A percentile compares a stretch with the other conserved stretches of the same genome.
Evolutionary conservation across 1,284 basidiomycete genomes (phyloP).

Genomic region (Malassezia caprae): DNA sequence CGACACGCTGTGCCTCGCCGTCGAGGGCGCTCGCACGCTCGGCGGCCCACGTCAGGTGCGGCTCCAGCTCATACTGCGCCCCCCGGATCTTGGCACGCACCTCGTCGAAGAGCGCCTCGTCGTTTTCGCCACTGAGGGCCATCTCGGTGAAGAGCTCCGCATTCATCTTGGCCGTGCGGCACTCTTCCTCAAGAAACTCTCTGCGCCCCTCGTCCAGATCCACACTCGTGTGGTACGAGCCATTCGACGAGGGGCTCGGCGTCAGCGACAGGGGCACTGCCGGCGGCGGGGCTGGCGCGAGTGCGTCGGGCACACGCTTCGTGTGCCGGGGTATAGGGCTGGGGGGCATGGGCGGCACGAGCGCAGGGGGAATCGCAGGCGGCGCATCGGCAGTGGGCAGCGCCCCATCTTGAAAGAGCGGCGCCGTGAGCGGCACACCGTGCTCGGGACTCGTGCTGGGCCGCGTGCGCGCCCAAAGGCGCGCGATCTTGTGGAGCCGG

Average conservation of each 20-base stretch:
- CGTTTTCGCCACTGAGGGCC: neutral
- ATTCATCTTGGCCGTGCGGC: slow-evolving; percentile 6
- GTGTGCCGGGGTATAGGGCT: neutral
- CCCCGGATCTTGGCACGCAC: neutral
- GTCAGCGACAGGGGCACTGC: neutral
- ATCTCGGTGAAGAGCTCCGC: slow-evolving; percentile 5
- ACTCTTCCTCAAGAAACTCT: neutral
- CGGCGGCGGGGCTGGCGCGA: neutral
- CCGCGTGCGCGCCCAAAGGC: slow-evolving; percentile 11
- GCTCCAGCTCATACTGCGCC: neutral
- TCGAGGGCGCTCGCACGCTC: neutral
- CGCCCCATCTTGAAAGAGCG: slow-evolving; percentile 4
- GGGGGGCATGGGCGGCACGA: neutral
- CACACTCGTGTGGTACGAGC: neutral
- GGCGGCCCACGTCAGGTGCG: slow-evolving; percentile 3
- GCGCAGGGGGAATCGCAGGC: neutral
- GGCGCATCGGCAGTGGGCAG: neutral
- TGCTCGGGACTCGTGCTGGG: neutral
- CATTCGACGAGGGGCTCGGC: neutral
- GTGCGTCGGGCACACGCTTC: neutral
- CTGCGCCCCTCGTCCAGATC: neutral
- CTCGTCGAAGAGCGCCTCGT: neutral
- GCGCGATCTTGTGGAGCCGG: neutral
- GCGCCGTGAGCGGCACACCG: slow-evolving; percentile 6
- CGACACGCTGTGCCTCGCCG: neutral